Percentiles rank a stretch among this genome's conserved stretches.
These are phyloP conservation scores for Chrysanthemum makinoi DNA, from an alignment of 129 eudicot genomes.

Conservation along the genomic window DNA sequence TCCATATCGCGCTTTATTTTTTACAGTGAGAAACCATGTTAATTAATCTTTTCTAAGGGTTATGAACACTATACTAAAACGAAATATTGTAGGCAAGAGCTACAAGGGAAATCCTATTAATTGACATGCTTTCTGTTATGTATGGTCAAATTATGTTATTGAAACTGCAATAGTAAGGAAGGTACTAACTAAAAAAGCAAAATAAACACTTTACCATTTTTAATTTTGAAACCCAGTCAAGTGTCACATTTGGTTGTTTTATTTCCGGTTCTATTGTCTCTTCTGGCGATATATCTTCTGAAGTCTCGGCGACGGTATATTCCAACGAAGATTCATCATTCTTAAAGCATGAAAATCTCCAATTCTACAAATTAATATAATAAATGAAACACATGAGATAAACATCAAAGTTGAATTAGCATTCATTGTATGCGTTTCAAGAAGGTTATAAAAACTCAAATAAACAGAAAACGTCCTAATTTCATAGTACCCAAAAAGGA, in stretches of 20 bases:
- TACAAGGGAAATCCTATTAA: too few species aligned
- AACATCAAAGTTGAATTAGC: neutral
- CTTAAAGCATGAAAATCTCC: constrained; percentile 56
- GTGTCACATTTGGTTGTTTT: constrained; percentile 33
- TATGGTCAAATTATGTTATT: constrained; percentile 17
- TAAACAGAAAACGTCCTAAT: neutral
- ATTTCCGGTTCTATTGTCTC: constrained; percentile 30
- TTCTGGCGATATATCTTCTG: constrained; percentile 40
- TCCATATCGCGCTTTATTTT: too few species aligned
- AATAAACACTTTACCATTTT: constrained; percentile 34
- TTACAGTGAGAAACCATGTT: too few species aligned
- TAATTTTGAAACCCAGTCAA: constrained; percentile 37
- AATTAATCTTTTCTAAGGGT: too few species aligned
- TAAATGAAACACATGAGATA: constrained; percentile 1
- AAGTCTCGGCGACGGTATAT: constrained; percentile 17
- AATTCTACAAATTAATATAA: constrained; percentile 32
- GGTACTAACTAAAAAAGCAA: constrained; percentile 5
- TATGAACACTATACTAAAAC: too few species aligned
- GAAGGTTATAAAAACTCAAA: neutral
- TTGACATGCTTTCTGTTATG: neutral
- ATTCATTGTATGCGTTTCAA: constrained; percentile 10
- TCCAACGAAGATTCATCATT: constrained; percentile 42
- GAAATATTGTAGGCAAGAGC: too few species aligned
- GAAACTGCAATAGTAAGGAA: constrained; percentile 12
- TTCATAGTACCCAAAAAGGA: too few species aligned